Conservation (phyloP, 495 filamentous ascomycete genomes). For the Jackrogersella multiformis region DNA sequence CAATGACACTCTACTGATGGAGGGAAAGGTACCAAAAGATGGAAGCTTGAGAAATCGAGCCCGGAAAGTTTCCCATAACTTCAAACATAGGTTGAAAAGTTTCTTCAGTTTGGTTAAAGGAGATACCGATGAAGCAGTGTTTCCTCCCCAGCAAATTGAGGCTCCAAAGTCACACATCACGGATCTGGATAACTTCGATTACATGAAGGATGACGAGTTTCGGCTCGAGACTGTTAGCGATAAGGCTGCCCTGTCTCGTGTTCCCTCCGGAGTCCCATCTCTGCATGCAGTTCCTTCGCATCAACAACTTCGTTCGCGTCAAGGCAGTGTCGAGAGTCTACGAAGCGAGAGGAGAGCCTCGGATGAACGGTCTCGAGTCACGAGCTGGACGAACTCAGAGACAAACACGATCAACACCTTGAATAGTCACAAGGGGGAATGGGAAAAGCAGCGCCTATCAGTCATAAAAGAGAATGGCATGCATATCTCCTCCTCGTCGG, state of each 20-base stretch:
- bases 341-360: slow-evolving; percentile 59
- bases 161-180: slow-evolving; percentile 58
- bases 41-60: slow-evolving; percentile 61
- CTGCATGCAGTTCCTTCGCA: slow-evolving; percentile 50
- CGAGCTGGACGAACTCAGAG: slow-evolving; percentile 76
- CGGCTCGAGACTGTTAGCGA: slow-evolving; percentile 40
- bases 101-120: slow-evolving; percentile 62
- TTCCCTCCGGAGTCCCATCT: slow-evolving; percentile 54
- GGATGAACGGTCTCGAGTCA: slow-evolving; percentile 72
- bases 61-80: slow-evolving; percentile 66
- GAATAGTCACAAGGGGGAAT: slow-evolving; percentile 51
- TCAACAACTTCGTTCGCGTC: slow-evolving; percentile 53
- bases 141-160: slow-evolving; percentile 63
- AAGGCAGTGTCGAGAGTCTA: slow-evolving; percentile 63
- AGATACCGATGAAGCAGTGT: slow-evolving; percentile 49
- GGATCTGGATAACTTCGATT: slow-evolving; percentile 39
- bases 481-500: slow-evolving; percentile 57
- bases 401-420: slow-evolving; percentile 56
- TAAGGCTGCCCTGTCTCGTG: slow-evolving; percentile 51
- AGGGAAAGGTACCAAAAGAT: slow-evolving; percentile 36
- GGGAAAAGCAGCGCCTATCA: slow-evolving; percentile 67
- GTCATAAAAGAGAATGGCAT: slow-evolving; percentile 71
- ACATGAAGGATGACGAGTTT: slow-evolving; percentile 35
- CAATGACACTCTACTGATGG: slow-evolving; percentile 38
- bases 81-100: slow-evolving; percentile 69